A percentile compares a stretch with the other conserved stretches of the same genome.
These are phyloP conservation scores for Podaxis carcinomalis DNA, from an alignment of 768 basidiomycete genomes.

Conservation along the genomic window DNA sequence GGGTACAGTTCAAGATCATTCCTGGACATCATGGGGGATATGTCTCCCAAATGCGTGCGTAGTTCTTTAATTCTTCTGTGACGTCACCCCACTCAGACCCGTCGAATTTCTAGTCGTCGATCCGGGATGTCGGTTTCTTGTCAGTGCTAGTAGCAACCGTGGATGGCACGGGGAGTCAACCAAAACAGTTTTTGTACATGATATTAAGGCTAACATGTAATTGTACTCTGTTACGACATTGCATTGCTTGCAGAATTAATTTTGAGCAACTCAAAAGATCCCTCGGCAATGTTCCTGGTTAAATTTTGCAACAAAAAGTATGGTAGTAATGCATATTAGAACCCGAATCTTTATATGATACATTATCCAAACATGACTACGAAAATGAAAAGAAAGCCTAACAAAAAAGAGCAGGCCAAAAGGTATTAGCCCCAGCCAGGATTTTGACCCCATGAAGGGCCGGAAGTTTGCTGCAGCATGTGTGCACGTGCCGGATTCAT, in stretches of 20 bases:
- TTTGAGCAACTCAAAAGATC: background rate
- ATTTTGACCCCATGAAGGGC: constrained; percentile 20
- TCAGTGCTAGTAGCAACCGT: constrained; percentile 90
- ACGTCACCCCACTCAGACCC: background rate
- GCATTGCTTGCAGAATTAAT: background rate
- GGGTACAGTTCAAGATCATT: constrained; percentile 90
- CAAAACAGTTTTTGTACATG: constrained; percentile 85
- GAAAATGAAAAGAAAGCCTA: background rate
- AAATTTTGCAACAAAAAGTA: background rate
- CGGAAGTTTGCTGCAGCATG: constrained; percentile 46
- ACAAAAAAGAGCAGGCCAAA: background rate
- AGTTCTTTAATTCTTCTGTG: background rate
- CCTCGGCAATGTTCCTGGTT: background rate
- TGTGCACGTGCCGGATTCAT: constrained; percentile 68
- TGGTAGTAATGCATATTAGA: constrained; percentile 11
- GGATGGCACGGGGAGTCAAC: constrained; percentile 94
- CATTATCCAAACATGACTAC: background rate
- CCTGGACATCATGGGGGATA: constrained; percentile 95
- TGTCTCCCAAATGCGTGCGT: constrained; percentile 89
- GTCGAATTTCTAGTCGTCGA: constrained; percentile 66
- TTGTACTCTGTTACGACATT: background rate
- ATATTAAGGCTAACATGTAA: constrained; percentile 51
- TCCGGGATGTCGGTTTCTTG: constrained; percentile 75
- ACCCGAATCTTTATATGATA: constrained; percentile 8
- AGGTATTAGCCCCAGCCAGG: constrained; percentile 19